Evolutionary conservation across 805 yeast species (phyloP).

Genomic region (Candida silvatica): DNA sequence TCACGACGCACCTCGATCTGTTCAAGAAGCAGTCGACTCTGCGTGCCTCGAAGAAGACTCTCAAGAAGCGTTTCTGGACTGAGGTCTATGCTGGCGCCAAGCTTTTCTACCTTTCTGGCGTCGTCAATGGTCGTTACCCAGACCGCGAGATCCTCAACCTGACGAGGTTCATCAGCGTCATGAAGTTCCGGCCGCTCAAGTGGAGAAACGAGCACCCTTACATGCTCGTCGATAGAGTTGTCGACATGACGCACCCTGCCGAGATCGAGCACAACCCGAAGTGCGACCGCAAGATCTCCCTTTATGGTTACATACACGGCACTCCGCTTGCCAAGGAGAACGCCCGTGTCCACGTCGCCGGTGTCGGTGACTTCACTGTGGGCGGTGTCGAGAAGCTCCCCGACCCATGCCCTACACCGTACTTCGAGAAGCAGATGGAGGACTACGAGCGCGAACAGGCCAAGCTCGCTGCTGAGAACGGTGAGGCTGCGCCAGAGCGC

Average conservation of each 20-base stretch:
- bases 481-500: conserved; percentile 40
- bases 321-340: conserved; percentile 65
- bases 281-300: conserved; percentile 79
- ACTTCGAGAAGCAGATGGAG: conserved; percentile 75
- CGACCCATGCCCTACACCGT: conserved; percentile 99
- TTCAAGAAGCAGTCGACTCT: conserved; percentile 85
- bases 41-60: conserved; percentile 82
- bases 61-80: conserved; percentile 96
- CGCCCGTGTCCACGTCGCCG: conserved; percentile 87
- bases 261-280: conserved; percentile 70
- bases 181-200: conserved; percentile 98
- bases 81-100: conserved; percentile 99
- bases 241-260: conserved; percentile 92
- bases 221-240: conserved; percentile 76
- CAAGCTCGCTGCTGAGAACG: conserved; percentile 54
- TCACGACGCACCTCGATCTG: conserved; percentile 90
- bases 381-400: conserved; percentile 80
- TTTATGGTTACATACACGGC: conserved; percentile 94
- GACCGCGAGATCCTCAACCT: conserved; percentile 91
- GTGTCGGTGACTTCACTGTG: conserved; percentile 84
- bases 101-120: conserved; percentile 88
- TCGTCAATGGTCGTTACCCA: conserved; percentile 94
- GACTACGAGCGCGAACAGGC: conserved; percentile 71
- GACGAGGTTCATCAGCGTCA: conserved; percentile 86
- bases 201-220: conserved; percentile 99